A percentile compares a stretch with the other conserved stretches of the same genome.
phyloP scores from a whole-genome alignment of 2,329 filamentous ascomycete species.

The Grosmannia penicillata region DNA sequence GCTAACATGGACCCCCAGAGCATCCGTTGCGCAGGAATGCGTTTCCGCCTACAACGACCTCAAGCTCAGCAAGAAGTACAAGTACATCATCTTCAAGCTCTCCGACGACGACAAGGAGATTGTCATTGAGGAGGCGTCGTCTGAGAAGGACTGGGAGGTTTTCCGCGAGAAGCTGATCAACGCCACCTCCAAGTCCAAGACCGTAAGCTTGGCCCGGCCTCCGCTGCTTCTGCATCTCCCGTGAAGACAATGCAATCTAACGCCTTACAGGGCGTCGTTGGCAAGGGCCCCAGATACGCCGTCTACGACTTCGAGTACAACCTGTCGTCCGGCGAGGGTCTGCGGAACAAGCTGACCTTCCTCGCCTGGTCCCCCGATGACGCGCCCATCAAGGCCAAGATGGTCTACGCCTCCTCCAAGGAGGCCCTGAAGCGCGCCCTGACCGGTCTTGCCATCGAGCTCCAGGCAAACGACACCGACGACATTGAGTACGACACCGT shows the following conservation, averaged over 20 bases:
- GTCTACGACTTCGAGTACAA: conserved; percentile 76
- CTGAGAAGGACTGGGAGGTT: conserved; percentile 50
- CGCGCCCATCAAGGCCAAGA: conserved; percentile 69
- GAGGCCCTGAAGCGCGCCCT: conserved; percentile 70
- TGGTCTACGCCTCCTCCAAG: conserved; percentile 84
- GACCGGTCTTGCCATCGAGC: conserved; percentile 58
- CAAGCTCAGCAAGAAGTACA: conserved; percentile 68
- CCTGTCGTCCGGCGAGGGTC: conserved; percentile 56
- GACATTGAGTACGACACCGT: conserved; percentile 68
- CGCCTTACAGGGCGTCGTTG: conserved; percentile 31
- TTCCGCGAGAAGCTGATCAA: conserved; percentile 66
- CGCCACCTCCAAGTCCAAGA: conserved; percentile 58
- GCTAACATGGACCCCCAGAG: conserved; percentile 30
- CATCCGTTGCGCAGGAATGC: conserved; percentile 58
- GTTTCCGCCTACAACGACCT: conserved; percentile 61
- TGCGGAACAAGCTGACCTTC: conserved; percentile 66
- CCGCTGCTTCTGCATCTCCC: conserved; percentile 1
- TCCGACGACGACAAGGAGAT: conserved; percentile 72
- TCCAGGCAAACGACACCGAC: conserved; percentile 73
- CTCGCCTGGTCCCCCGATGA: conserved; percentile 72
- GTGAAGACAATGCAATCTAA: no score
- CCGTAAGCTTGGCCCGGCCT: conserved; percentile 29
- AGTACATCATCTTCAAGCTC: conserved; percentile 83
- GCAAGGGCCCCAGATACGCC: conserved; percentile 63
- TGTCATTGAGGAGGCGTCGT: conserved; percentile 60